phyloP scores from a whole-genome alignment of 306 rosid species.

The Sesbania bispinosa region DNA sequence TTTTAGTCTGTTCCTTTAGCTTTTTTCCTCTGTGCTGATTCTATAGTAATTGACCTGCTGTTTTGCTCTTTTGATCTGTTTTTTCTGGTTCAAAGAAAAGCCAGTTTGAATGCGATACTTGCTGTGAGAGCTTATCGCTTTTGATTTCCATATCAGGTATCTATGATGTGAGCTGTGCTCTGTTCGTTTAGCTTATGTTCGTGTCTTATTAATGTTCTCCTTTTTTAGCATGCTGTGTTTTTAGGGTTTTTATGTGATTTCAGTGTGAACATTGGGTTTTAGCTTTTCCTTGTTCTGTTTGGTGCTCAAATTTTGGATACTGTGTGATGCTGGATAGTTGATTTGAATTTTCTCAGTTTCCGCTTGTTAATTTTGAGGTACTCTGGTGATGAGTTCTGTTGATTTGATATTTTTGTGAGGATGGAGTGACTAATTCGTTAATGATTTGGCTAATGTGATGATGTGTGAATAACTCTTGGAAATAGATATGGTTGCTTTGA shows the following conservation, averaged over 20 bases:
- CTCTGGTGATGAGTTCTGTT: not conserved
- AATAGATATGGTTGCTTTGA: not conserved
- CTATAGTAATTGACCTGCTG: not conserved
- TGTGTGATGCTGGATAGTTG: conserved; percentile 8
- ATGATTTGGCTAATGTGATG: not conserved
- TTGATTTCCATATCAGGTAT: conserved; percentile 32
- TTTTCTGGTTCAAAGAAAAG: not conserved
- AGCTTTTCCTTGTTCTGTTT: conserved; percentile 2
- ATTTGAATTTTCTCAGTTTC: conserved; percentile 9
- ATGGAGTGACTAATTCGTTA: not conserved
- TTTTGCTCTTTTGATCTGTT: not conserved
- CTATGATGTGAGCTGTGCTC: not conserved
- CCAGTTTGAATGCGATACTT: not conserved
- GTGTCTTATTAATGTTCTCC: conserved; percentile 1
- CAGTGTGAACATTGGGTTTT: not conserved
- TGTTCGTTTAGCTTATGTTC: conserved; percentile 8
- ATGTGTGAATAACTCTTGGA: not conserved
- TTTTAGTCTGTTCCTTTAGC: conserved; percentile 28
- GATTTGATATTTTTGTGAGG: not conserved
- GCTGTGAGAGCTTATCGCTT: not conserved
- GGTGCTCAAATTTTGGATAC: conserved; percentile 1
- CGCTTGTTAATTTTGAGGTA: not conserved
- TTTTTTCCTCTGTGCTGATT: conserved; percentile 18
- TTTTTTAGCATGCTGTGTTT: not conserved
- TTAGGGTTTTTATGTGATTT: conserved; percentile 36